These are phyloP conservation scores for Microsporum canis DNA, from an alignment of 2,329 filamentous ascomycete genomes.

Conservation along the genomic window DNA sequence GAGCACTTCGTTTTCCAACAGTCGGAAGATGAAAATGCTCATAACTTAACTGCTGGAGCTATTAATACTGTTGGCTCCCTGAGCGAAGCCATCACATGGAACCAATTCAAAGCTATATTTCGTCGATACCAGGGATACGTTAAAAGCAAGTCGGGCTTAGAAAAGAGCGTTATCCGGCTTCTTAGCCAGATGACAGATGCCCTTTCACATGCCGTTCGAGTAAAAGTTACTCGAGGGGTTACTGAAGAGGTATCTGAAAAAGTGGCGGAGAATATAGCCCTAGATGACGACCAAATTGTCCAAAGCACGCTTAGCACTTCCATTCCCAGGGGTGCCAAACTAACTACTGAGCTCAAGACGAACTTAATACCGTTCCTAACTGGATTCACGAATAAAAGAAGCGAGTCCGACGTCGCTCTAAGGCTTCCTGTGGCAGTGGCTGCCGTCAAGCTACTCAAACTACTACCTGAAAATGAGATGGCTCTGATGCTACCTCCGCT, in stretches of 20 bases:
- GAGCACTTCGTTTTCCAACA: conserved; percentile 90
- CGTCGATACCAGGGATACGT: conserved; percentile 76
- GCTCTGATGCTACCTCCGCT: conserved; percentile 66
- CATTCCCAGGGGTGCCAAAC: conserved; percentile 55
- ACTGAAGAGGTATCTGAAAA: conserved; percentile 18
- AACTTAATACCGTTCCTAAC: conserved; percentile 68
- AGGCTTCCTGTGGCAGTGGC: conserved; percentile 84
- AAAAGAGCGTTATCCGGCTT: conserved; percentile 76
- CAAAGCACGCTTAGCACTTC: conserved; percentile 48
- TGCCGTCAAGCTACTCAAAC: conserved; percentile 71
- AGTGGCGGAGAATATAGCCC: conserved; percentile 11
- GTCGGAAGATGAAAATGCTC: conserved; percentile 61
- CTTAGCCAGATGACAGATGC: conserved; percentile 73
- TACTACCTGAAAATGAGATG: conserved; percentile 64
- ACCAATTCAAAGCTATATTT: conserved; percentile 74
- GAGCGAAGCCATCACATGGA: conserved; percentile 72
- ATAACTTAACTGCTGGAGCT: conserved; percentile 76
- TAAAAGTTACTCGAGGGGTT: not conserved
- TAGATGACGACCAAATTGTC: conserved; percentile 21
- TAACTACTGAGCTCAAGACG: conserved; percentile 59
- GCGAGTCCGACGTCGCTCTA: conserved; percentile 86
- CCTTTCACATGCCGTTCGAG: conserved; percentile 45
- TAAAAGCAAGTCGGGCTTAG: conserved; percentile 64
- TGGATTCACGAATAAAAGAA: conserved; percentile 84
- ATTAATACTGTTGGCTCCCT: conserved; percentile 68